Evolutionary conservation across 2,329 filamentous ascomycete species (phyloP), one percentile per base, ranked within the genome.

Genomic region (Pseudohalonectria lignicola): DNA sequence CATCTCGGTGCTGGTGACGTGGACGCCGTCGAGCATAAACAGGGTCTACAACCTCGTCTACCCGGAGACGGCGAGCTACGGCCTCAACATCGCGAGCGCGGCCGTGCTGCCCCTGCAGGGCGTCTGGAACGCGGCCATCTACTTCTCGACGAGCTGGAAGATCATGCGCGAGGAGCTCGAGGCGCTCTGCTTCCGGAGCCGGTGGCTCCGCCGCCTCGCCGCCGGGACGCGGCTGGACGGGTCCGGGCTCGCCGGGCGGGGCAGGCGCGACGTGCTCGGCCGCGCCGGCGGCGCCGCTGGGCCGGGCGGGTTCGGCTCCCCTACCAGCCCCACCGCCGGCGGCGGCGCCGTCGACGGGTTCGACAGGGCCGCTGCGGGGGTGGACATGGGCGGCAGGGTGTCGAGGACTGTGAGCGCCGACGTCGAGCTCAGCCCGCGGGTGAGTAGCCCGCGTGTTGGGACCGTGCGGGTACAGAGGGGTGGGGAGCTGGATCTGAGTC

Each of bases 71-170:
- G 64, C 68, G 21, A 71, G 67, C 41, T 88, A 77, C 52, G 71
- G 68, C 10, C 72, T 86, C 36, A 81, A 83, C 52, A 69, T 86
- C 36, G 71, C 75, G 1, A 78, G 79, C 6, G 78, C 80, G 2
- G 66, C 84, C 2, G 83, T 88, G 0, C 64, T 90, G 4, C 83
- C 85, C 0, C 64, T 86, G 1, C 85, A 90, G 54, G 85, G 85
- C 1, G 72, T 86, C 23, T 88, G 84, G 82, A 90, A 90, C 52
- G 73, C 77, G 21, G 61, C 85, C 37, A 85, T 92, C 40, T 90
- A 87, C 58, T 74, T 82, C 42, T 71, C 72, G 5, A 83, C 82
- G 2, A 84, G 68, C 45, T 69, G 64, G 61, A 35, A 17, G 1
- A 46, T 59, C 31, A 59, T 67, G 13, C 40, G 26, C 5, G 53